Percentiles rank a stretch among this genome's conserved stretches.
These are phyloP conservation scores for Syzygium oleosum DNA, from an alignment of 345 rosid genomes.

Conservation along the genomic window DNA sequence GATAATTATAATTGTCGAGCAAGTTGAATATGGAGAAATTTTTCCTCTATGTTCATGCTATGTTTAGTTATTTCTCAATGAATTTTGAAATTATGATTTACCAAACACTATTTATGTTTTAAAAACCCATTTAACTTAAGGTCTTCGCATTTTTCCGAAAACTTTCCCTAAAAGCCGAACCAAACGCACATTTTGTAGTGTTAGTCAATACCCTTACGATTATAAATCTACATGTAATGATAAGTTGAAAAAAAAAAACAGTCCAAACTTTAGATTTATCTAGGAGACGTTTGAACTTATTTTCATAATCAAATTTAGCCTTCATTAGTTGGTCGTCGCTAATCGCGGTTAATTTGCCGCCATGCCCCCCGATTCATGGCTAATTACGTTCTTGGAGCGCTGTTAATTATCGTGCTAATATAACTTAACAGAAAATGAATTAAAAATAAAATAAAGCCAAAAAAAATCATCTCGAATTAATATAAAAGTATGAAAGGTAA, in stretches of 20 bases:
- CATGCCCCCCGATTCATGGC: neutral
- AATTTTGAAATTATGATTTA: no score
- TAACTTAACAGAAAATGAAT: neutral
- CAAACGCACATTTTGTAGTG: no score
- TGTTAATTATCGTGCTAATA: neutral
- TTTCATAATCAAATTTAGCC: neutral
- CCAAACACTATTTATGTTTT: no score
- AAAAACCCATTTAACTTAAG: no score
- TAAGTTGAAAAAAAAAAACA: neutral
- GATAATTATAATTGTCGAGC: no score
- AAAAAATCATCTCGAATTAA: neutral
- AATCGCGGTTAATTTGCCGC: neutral
- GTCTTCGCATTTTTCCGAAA: no score
- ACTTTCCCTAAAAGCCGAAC: no score
- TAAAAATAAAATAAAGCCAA: neutral
- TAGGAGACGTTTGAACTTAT: neutral
- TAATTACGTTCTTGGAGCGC: neutral
- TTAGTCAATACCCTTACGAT: no score
- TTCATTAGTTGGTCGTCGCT: neutral
- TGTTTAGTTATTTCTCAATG: no score
- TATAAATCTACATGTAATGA: no score
- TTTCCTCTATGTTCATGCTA: no score
- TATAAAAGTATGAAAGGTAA: neutral
- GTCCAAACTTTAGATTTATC: neutral
- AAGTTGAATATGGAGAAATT: no score